Conservation (phyloP, 2,329 filamentous ascomycete species). For the Dactylellina drechsleri region DNA sequence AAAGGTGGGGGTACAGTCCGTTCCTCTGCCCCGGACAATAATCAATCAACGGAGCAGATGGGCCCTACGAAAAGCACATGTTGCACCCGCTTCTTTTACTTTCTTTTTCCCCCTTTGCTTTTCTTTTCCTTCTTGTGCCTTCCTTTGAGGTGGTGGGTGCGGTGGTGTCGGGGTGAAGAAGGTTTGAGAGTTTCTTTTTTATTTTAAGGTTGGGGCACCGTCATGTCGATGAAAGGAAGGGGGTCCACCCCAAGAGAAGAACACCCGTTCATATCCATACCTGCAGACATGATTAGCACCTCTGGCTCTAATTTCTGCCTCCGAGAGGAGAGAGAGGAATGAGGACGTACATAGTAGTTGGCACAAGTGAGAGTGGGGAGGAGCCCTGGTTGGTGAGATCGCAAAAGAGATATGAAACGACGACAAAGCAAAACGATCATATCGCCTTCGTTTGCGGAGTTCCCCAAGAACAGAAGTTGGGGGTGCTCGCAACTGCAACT, state of each 20-base stretch:
- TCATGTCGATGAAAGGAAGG: constrained; percentile 33
- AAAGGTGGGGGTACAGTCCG: not conserved
- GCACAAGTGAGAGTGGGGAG: too few species aligned
- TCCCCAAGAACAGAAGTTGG: constrained; percentile 47
- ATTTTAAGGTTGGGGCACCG: constrained; percentile 52
- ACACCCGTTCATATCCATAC: not conserved
- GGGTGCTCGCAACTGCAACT: constrained; percentile 25
- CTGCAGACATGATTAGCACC: too few species aligned
- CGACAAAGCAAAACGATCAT: constrained; percentile 3
- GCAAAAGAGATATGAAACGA: constrained; percentile 30
- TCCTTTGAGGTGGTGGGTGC: constrained; percentile 1
- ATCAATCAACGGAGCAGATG: too few species aligned
- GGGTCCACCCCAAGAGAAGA: not conserved
- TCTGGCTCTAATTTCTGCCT: too few species aligned
- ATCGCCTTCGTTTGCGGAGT: constrained; percentile 25
- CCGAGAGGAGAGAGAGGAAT: constrained; percentile 11
- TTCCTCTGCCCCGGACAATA: not conserved
- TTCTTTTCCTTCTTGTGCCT: constrained; percentile 4
- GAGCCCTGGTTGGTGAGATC: constrained; percentile 4
- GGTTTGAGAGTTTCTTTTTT: constrained; percentile 24
- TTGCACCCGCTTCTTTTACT: not conserved
- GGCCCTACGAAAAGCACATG: too few species aligned
- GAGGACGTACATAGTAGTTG: constrained; percentile 5
- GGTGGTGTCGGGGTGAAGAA: too few species aligned
- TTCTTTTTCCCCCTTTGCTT: constrained; percentile 8